Evolutionary conservation across 2,329 filamentous ascomycete genomes (phyloP), one percentile per base, ranked within the genome.

Genomic region (Cercospora janseana): DNA sequence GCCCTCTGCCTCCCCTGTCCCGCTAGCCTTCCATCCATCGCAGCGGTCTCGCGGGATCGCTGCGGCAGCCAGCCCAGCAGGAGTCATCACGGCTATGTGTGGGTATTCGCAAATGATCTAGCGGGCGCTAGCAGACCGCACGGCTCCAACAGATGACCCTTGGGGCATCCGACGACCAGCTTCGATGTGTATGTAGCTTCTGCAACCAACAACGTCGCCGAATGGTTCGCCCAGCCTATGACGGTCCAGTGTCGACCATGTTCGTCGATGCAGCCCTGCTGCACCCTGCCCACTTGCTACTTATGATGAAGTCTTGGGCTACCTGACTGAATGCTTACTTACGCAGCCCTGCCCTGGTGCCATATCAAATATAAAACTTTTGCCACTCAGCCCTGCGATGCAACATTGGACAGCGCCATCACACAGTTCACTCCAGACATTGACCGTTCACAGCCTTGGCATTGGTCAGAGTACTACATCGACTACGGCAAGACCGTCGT

Each of bases 41-140:
- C 21, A 23, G 31, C 21, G 21, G 23, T 24, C 31, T 18, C 21
- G 43, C 37, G 43, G 31, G 43, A 38, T 10, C 37, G 13, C 35
- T 29, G 16, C 45, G 35, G 34, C 34, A 23, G n/a, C 24, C 32
- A 40, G 38, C 40, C 45, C 50, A 45, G 45, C 31, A 35, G 51
- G n/a, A 53, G 46, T 49, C 47, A 49, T 49, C 46, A 27, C 26
- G 18, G 23, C 34, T 23, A 10, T 20, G 16, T 16, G 24, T 29
- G 40, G 24, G 40, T 27, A 12, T 21, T 37, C 23, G 31, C 12
- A 4, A 16, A 12, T 46, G 18, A 41, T 31, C 37, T 20, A 18
- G 15, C 16, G 20, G 26, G 21, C 45, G 47, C 45, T 49, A 49
- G 46, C 46, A 34, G 51, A 49, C 45, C 40, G 51, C 51, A 49